Conservation (phyloP, 306 rosid species). For the Amphicarpaea edgeworthii region DNA sequence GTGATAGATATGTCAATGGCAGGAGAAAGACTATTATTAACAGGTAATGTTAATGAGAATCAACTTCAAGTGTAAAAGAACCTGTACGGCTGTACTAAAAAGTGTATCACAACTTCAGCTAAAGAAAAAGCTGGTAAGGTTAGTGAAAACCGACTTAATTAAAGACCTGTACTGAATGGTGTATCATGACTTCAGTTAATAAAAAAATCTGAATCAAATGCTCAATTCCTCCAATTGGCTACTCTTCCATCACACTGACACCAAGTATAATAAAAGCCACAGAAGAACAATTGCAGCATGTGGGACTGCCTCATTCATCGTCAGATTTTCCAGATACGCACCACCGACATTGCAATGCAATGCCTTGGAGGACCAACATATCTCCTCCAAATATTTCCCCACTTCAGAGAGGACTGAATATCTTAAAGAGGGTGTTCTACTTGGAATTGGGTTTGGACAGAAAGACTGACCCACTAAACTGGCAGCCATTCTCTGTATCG, state of each 20-base stretch:
- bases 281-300: conserved; percentile 12
- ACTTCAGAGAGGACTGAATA: conserved; percentile 31
- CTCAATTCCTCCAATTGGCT: conserved; percentile 43
- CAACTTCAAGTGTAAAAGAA: not conserved
- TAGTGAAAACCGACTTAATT: conserved; percentile 37
- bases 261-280: conserved; percentile 16
- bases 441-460: conserved; percentile 21
- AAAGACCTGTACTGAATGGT: not conserved
- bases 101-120: not conserved
- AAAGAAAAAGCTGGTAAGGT: conserved; percentile 25
- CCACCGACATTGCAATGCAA: conserved; percentile 22
- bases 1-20: conserved; percentile 11
- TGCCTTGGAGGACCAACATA: conserved; percentile 31
- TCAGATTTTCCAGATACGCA: conserved; percentile 37
- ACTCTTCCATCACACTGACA: conserved; percentile 25
- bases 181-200: conserved; percentile 20
- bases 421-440: conserved; percentile 40
- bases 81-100: not conserved
- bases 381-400: conserved; percentile 26
- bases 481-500: conserved; percentile 24
- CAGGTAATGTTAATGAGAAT: not conserved
- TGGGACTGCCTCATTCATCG: not conserved
- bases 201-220: conserved; percentile 35
- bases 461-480: conserved; percentile 29
- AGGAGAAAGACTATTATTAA: conserved; percentile 1